phyloP scores from a whole-genome alignment of 1,284 basidiomycete species.

The Mycocalia duriaeana region DNA sequence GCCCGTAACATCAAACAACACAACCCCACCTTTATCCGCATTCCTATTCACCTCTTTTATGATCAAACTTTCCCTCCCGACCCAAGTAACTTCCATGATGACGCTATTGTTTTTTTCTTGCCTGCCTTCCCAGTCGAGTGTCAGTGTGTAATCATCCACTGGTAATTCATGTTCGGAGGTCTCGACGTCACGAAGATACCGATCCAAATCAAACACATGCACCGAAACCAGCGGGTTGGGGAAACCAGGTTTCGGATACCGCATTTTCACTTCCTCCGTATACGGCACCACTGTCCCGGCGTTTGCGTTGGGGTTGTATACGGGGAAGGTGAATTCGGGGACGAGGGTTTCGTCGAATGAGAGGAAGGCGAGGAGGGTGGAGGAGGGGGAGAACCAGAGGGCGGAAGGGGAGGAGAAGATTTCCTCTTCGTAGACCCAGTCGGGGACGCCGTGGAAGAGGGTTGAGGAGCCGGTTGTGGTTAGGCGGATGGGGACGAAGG shows the following conservation, averaged over 20 bases:
- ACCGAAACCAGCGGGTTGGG: constrained; percentile 83
- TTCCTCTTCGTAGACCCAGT: constrained; percentile 98
- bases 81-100: constrained; percentile 84
- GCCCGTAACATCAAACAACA: constrained; percentile 74
- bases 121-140: constrained; percentile 63
- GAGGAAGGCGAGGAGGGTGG: constrained; percentile 79
- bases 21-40: constrained; percentile 73
- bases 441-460: constrained; percentile 90
- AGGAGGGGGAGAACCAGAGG: constrained; percentile 90
- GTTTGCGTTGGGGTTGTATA: constrained; percentile 83
- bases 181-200: constrained; percentile 35
- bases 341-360: constrained; percentile 86
- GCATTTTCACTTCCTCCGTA: constrained; percentile 74
- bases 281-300: constrained; percentile 74
- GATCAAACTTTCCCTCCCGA: constrained; percentile 70
- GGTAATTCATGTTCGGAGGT: no score
- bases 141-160: constrained; percentile 40
- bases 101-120: constrained; percentile 63
- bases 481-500: constrained; percentile 59
- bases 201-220: constrained; percentile 73
- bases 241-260: constrained; percentile 90
- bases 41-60: constrained; percentile 86
- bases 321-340: constrained; percentile 80
- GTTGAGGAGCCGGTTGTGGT: constrained; percentile 80
- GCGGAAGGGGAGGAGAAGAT: constrained; percentile 73